Evolutionary conservation across 2,329 filamentous ascomycete genomes (phyloP).

Genomic region (Colletotrichum cordylinicola): DNA sequence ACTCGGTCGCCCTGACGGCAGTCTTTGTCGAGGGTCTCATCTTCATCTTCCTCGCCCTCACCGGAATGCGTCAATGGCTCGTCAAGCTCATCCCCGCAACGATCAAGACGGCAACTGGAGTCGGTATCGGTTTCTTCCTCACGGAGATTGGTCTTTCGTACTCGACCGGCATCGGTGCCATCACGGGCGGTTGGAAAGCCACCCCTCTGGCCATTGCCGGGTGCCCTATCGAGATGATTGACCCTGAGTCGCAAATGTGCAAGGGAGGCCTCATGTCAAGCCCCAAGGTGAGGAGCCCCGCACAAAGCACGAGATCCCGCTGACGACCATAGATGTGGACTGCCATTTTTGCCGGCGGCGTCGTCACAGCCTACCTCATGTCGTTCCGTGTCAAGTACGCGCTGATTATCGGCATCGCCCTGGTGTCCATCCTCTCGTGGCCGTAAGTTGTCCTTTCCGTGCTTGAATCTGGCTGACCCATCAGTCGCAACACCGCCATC

Average conservation of each 20-base stretch:
- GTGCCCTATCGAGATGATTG: constrained; percentile 64
- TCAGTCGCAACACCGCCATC: constrained; percentile 67
- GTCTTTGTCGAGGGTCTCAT: constrained; percentile 71
- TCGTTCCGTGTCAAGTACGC: constrained; percentile 77
- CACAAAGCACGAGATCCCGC: background rate
- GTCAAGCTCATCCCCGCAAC: constrained; percentile 69
- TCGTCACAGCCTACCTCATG: constrained; percentile 83
- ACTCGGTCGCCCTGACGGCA: constrained; percentile 65
- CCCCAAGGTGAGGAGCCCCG: constrained; percentile 61
- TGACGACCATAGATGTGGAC: constrained; percentile 73
- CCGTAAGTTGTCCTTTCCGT: constrained; percentile 54
- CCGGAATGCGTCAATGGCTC: constrained; percentile 77
- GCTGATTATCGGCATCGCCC: constrained; percentile 74
- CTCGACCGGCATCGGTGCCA: constrained; percentile 80
- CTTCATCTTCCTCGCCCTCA: constrained; percentile 68
- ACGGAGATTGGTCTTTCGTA: constrained; percentile 75
- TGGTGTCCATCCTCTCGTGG: constrained; percentile 79
- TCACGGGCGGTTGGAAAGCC: constrained; percentile 69
- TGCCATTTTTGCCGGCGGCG: constrained; percentile 79
- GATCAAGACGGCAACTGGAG: constrained; percentile 69
- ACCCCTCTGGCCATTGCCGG: constrained; percentile 82
- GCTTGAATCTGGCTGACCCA: constrained; percentile 10
- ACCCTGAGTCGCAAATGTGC: constrained; percentile 55
- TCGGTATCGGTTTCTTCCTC: constrained; percentile 69
- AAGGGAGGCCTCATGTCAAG: constrained; percentile 74